phyloP scores from a whole-genome alignment of 2,329 filamentous ascomycete species.

The Neopestalotiopsis rosae region DNA sequence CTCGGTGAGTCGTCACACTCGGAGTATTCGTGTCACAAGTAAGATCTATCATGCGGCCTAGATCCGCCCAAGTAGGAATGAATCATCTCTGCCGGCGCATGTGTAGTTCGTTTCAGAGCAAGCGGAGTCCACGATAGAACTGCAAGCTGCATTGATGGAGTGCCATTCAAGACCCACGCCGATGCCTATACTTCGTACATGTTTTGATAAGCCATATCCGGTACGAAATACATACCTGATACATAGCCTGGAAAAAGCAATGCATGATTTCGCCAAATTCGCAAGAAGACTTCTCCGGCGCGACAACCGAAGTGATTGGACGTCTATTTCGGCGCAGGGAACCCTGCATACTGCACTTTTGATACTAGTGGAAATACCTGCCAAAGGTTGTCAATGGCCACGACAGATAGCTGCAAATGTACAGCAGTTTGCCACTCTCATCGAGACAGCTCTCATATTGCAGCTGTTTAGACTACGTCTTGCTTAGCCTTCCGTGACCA shows the following conservation, averaged over 20 bases:
- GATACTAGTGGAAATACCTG: not conserved
- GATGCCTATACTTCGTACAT: not conserved
- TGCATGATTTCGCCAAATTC: not conserved
- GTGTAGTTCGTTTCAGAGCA: not conserved
- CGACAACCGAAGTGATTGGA: not conserved
- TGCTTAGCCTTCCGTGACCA: no score
- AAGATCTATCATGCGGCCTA: not conserved
- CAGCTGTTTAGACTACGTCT: no score
- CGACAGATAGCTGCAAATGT: not conserved
- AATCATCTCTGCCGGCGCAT: not conserved
- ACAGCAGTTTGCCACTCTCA: not conserved
- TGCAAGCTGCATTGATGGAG: not conserved
- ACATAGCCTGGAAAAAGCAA: not conserved
- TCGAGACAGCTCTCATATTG: no score
- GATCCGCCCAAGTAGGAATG: not conserved
- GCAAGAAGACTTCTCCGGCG: not conserved
- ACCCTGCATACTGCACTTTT: not conserved
- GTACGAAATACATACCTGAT: not conserved
- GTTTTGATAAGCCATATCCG: not conserved
- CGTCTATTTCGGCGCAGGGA: not conserved
- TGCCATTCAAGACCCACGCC: not conserved
- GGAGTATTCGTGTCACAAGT: not conserved
- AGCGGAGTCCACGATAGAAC: not conserved
- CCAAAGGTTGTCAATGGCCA: not conserved
- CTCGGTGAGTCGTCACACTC: not conserved